Evolutionary conservation across 805 yeast genomes (phyloP).

Genomic region (Zygosaccharomyces kombuchaensis): DNA sequence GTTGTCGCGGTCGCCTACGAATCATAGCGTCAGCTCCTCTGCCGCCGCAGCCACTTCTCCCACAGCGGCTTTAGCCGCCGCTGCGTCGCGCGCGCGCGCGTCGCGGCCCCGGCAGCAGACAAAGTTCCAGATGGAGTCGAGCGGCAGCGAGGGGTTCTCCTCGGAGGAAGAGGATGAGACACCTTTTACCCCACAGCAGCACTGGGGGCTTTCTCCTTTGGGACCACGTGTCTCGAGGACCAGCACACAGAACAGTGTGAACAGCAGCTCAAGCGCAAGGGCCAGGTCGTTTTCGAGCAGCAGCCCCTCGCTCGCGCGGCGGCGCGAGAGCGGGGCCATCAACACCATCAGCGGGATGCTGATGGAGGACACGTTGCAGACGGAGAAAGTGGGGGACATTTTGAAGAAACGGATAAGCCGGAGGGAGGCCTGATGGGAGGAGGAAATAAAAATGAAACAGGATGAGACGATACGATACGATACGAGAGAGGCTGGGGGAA

Average conservation of each 20-base stretch:
- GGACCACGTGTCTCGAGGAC: slow-evolving; percentile 20
- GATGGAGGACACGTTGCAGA: slow-evolving; percentile 22
- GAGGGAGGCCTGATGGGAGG: background rate
- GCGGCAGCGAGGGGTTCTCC: slow-evolving; percentile 28
- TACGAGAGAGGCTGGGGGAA: too few relatives aligned
- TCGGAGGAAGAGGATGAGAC: slow-evolving; percentile 26
- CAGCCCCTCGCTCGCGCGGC: slow-evolving; percentile 13
- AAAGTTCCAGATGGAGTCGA: slow-evolving; percentile 30
- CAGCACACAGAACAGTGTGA: slow-evolving; percentile 19
- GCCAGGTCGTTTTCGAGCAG: slow-evolving; percentile 20
- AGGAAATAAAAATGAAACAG: too few relatives aligned
- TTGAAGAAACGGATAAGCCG: slow-evolving; percentile 22
- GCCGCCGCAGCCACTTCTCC: slow-evolving; percentile 9
- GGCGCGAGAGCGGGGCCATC: slow-evolving; percentile 11
- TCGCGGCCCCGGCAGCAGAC: slow-evolving; percentile 2
- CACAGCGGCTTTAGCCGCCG: background rate
- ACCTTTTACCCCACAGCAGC: slow-evolving; percentile 9
- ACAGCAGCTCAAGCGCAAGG: slow-evolving; percentile 12
- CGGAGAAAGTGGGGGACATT: slow-evolving; percentile 25
- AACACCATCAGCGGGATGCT: slow-evolving; percentile 17
- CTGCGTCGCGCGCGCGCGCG: background rate
- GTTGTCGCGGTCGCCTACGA: slow-evolving; percentile 23
- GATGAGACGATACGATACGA: too few relatives aligned
- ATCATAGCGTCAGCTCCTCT: slow-evolving; percentile 8
- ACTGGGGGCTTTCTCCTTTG: slow-evolving; percentile 11